Base-by-base conservation (phyloP, 1,284 basidiomycete genomes). In the Leccinum insolens region DNA sequence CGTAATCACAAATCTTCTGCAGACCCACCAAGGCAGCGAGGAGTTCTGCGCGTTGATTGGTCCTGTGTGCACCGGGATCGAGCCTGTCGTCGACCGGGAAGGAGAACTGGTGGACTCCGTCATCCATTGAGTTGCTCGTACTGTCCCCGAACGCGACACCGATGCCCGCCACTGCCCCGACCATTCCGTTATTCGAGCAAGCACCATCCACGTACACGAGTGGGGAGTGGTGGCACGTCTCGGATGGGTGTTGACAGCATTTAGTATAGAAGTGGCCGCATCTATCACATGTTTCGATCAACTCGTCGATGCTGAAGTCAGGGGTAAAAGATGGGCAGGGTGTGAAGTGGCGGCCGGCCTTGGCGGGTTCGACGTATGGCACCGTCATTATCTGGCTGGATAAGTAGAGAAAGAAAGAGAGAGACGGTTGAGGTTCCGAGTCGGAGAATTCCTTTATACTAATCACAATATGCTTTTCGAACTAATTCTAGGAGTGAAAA, bases 1-100 rank as follows among this genome's bases (percentile, higher is more conserved):
- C 61, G 9, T 28, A 2, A 2, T 65, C 15, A 20, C 62, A 68
- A 9, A 65, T 49, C 37, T 58, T 72, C 64, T 62, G 67, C 65
- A 73, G 34, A 12, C 72, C 70, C 14, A 65, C 37, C 15, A 72
- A 57, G 3, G 78, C 80, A 28, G 80, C 79, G 22, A 81, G 69
- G n/a, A 81, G 72, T 66, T 81, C 80, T 7, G 80, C 77, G 17
- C 80, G 79, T 68, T 81, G 80, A 61, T 61, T 80, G 14, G 80
- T 78, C 25, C 77, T 68, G 25, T 34, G 69, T 3, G 60, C 68
- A 37, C 62, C 65, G 1, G 69, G 65, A 44, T 80, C 79, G 20
- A 79, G 65, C 8, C 22, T 64, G 12, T 78, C 72, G 20, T 69
- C 75, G 2, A 80, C 71, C 2, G 74, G 69, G n/a, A 79, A 63